A percentile compares a stretch with the other conserved stretches of the same genome.
Evolutionary conservation across 495 filamentous ascomycete species (phyloP).

Genomic region (Hypoxylon fuscum): DNA sequence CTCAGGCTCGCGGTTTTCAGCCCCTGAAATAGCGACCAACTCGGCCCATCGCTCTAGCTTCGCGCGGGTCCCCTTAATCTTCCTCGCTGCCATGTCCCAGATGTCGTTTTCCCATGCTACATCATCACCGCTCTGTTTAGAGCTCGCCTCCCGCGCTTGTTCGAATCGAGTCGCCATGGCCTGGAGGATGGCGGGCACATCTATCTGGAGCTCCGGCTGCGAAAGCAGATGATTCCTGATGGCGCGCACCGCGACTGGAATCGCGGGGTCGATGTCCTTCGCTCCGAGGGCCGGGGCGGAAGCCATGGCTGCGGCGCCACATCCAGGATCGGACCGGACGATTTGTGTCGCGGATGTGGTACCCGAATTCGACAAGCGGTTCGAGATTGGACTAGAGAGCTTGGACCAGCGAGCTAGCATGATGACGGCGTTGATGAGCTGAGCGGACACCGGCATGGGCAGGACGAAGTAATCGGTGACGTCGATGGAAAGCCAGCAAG

Average conservation of each 20-base stretch:
- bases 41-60: constrained; percentile 47
- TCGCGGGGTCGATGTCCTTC: constrained; percentile 35
- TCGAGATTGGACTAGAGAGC: constrained; percentile 28
- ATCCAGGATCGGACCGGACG: constrained; percentile 21
- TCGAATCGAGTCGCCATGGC: constrained; percentile 43
- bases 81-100: constrained; percentile 43
- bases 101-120: constrained; percentile 37
- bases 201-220: constrained; percentile 43
- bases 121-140: constrained; percentile 6
- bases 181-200: constrained; percentile 38
- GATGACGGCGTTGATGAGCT: constrained; percentile 51
- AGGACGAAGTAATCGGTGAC: constrained; percentile 49
- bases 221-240: constrained; percentile 39
- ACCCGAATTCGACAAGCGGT: background rate
- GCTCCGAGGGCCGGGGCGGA: background rate
- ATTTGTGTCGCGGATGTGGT: background rate
- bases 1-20: constrained; percentile 16
- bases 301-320: constrained; percentile 6
- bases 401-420: constrained; percentile 52
- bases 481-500: constrained; percentile 51
- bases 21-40: constrained; percentile 31
- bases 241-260: constrained; percentile 36
- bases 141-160: constrained; percentile 24
- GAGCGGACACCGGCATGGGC: constrained; percentile 46
- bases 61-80: constrained; percentile 40